Evolutionary conservation across 371 early-diverging fungal genomes (phyloP).

Genomic region (Rhizomucor pusillus): DNA sequence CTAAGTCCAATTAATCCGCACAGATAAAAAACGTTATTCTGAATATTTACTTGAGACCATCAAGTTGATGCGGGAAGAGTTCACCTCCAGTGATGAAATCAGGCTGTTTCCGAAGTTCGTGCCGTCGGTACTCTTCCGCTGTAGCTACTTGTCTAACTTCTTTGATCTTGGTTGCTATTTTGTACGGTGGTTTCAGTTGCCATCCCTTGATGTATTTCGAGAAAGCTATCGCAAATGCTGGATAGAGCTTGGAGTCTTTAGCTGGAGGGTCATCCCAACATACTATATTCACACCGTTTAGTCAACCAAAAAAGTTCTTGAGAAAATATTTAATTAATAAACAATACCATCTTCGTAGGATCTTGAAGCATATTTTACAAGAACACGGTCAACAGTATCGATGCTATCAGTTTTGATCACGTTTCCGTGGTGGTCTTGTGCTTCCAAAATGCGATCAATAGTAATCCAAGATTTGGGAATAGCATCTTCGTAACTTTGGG

Average conservation of each 20-base stretch:
- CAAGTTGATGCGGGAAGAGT: conserved; percentile 84
- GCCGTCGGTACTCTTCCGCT: conserved; percentile 24
- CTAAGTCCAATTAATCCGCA: not conserved
- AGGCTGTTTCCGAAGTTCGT: conserved; percentile 64
- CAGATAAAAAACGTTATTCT: conserved; percentile 4
- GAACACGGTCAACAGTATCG: conserved; percentile 22
- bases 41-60: conserved; percentile 84
- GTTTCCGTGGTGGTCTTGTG: conserved; percentile 31
- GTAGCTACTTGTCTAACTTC: conserved; percentile 29
- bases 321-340: not conserved
- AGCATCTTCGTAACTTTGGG: conserved; percentile 18
- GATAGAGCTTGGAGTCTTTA: conserved; percentile 27
- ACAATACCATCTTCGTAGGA: conserved; percentile 51
- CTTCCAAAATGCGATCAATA: conserved; percentile 48
- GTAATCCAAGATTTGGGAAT: conserved; percentile 35
- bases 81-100: conserved; percentile 56
- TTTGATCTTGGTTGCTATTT: conserved; percentile 33
- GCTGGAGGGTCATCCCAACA: conserved; percentile 36
- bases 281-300: conserved; percentile 8
- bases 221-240: conserved; percentile 38
- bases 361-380: conserved; percentile 45
- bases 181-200: conserved; percentile 32
- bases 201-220: conserved; percentile 25
- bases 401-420: conserved; percentile 2
- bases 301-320: not conserved